phyloP scores from a whole-genome alignment of 495 filamentous ascomycete species.

The Penicillium odoratum region DNA sequence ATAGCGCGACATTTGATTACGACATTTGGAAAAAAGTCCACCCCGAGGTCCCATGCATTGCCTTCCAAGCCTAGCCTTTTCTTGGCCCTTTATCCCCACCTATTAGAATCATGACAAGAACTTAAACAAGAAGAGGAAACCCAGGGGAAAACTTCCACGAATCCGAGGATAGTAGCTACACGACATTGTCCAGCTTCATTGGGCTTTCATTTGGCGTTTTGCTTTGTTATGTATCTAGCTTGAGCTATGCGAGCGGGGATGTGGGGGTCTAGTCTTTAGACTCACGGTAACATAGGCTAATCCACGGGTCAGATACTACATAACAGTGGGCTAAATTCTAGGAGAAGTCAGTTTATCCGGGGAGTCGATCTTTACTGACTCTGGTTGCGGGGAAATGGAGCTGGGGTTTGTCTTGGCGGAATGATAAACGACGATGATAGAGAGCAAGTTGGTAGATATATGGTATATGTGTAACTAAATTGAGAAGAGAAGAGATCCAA shows the following conservation, averaged over 20 bases:
- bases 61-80: conserved; percentile 8
- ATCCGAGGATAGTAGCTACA: conserved; percentile 6
- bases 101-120: conserved; percentile 7
- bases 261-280: conserved; percentile 14
- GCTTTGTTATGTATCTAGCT: neutral
- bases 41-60: neutral
- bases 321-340: neutral
- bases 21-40: neutral
- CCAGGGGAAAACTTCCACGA: conserved; percentile 25
- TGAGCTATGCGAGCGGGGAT: conserved; percentile 7
- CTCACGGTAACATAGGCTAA: conserved; percentile 9
- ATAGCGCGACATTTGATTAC: neutral
- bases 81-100: conserved; percentile 13
- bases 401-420: conserved; percentile 7
- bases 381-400: conserved; percentile 11
- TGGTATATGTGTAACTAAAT: no score
- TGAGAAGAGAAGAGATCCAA: neutral
- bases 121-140: conserved; percentile 14
- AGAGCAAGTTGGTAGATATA: no score
- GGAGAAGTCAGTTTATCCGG: conserved; percentile 5
- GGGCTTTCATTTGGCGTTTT: neutral
- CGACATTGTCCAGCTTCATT: neutral
- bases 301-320: conserved; percentile 6
- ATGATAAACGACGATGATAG: neutral
- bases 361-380: conserved; percentile 10